phyloP scores from a whole-genome alignment of 352 stramenopile genomes.

The Phytopythium sindhum region DNA sequence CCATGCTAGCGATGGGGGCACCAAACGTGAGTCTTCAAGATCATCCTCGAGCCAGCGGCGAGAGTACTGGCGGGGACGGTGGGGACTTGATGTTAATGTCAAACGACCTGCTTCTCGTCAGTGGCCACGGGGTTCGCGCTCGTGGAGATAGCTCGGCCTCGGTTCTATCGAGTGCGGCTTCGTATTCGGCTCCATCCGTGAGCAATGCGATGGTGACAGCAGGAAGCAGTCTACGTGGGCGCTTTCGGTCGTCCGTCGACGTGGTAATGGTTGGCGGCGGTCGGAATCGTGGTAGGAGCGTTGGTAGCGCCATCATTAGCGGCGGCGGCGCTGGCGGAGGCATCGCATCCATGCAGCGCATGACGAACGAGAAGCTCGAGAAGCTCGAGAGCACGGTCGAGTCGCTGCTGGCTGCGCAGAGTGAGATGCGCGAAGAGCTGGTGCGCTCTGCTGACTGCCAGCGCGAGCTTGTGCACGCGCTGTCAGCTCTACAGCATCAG shows the following conservation, averaged over 20 bases:
- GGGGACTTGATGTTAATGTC: neutral
- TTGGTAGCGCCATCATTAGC: neutral
- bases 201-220: neutral
- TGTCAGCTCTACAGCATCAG: slow-evolving; percentile 20
- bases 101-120: neutral
- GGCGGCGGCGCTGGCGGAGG: neutral
- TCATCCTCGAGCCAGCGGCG: neutral
- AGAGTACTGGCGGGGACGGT: neutral
- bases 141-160: neutral
- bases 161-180: neutral
- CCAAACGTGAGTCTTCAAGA: neutral
- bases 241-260: neutral
- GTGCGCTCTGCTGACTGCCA: slow-evolving; percentile 26
- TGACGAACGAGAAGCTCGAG: slow-evolving; percentile 35
- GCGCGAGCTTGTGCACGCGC: slow-evolving; percentile 30
- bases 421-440: slow-evolving; percentile 47
- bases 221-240: neutral
- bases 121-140: neutral
- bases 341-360: slow-evolving; percentile 12
- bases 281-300: neutral
- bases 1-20: neutral
- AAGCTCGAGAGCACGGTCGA: slow-evolving; percentile 46
- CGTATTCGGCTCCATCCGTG: neutral
- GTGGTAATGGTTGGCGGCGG: neutral
- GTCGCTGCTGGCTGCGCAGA: slow-evolving; percentile 27